Evolutionary conservation across 1,139 yeast species (phyloP).

Genomic region (Nadsonia starkeyi-henricii): DNA sequence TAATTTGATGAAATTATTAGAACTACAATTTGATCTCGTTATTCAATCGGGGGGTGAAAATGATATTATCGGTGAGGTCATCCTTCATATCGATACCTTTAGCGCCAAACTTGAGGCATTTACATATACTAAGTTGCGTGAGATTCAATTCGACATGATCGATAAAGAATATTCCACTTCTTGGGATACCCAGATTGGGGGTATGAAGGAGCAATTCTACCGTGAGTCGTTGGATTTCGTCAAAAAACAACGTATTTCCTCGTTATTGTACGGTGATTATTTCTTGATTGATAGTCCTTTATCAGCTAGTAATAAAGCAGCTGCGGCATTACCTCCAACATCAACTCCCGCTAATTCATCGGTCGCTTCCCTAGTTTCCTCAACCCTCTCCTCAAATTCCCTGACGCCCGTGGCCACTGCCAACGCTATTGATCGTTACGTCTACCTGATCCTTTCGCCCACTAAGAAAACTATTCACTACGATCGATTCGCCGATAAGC

Average conservation of each 20-base stretch:
- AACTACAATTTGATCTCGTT: conserved; percentile 16
- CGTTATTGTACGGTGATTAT: conserved; percentile 71
- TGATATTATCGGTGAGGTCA: neutral
- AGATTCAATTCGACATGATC: conserved; percentile 12
- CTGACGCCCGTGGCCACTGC: neutral
- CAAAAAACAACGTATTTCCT: conserved; percentile 58
- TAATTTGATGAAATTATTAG: conserved; percentile 31
- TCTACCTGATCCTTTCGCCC: conserved; percentile 52
- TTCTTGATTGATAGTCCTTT: conserved; percentile 38
- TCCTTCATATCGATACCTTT: neutral
- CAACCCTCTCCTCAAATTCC: neutral
- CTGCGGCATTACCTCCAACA: neutral
- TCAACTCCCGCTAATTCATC: neutral
- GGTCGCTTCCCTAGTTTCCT: neutral
- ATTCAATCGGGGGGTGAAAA: neutral
- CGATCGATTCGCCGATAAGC: conserved; percentile 40
- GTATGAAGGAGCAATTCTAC: conserved; percentile 38
- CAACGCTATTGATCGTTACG: neutral
- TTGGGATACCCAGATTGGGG: conserved; percentile 28
- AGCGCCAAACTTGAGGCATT: neutral
- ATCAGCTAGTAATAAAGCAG: neutral
- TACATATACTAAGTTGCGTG: neutral
- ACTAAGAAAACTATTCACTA: conserved; percentile 48
- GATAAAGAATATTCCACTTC: conserved; percentile 23
- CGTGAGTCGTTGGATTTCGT: conserved; percentile 60